These are phyloP conservation scores for Trichoderma sp. DNA, from an alignment of 2,329 filamentous ascomycete species.

Conservation along the genomic window DNA sequence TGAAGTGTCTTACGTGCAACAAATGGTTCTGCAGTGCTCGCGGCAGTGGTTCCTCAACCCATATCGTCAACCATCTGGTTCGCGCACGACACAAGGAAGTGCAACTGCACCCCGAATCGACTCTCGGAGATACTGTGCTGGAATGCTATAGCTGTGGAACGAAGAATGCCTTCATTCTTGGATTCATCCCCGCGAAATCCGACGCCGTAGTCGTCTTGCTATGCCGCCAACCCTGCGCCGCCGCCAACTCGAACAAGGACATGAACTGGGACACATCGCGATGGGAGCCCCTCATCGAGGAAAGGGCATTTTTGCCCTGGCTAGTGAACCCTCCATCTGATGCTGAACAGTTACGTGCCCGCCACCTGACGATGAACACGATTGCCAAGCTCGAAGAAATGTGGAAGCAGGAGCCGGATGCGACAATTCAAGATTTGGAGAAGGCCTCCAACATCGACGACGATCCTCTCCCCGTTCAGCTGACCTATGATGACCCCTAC, in stretches of 20 bases:
- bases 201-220: conserved; percentile 96
- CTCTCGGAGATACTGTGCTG: conserved; percentile 90
- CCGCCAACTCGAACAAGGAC: conserved; percentile 93
- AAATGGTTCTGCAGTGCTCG: conserved; percentile 99
- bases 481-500: conserved; percentile 95
- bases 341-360: conserved; percentile 90
- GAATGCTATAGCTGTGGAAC: conserved; percentile 99
- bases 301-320: conserved; percentile 92
- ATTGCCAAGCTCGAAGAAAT: conserved; percentile 96
- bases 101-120: conserved; percentile 88
- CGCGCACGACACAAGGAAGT: conserved; percentile 98
- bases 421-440: conserved; percentile 87
- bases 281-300: conserved; percentile 97
- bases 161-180: conserved; percentile 97
- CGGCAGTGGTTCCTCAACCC: conserved; percentile 92
- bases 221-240: conserved; percentile 93
- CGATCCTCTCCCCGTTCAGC: conserved; percentile 85
- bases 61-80: conserved; percentile 97
- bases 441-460: conserved; percentile 91
- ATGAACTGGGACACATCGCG: conserved; percentile 99
- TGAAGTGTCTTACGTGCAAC: conserved; percentile 91
- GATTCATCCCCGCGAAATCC: conserved; percentile 97
- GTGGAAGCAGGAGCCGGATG: conserved; percentile 93
- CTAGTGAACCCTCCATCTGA: conserved; percentile 86
- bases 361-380: conserved; percentile 88